phyloP scores from a whole-genome alignment of 768 basidiomycete genomes.

The Lactarius deliciosus region DNA sequence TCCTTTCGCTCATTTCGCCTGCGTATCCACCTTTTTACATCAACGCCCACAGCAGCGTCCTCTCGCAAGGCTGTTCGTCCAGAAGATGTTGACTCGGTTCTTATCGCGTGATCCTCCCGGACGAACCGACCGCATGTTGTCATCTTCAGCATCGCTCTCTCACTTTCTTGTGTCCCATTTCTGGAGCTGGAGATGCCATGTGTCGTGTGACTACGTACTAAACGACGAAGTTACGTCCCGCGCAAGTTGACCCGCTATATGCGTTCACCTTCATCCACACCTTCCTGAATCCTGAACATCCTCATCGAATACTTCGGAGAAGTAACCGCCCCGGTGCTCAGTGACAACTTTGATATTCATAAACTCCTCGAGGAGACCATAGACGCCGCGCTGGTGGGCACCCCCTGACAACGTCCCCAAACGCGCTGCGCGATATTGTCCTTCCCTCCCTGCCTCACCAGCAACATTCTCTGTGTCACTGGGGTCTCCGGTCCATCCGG shows the following conservation, averaged over 20 bases:
- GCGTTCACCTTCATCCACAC: constrained; percentile 62
- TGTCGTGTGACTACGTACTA: constrained; percentile 51
- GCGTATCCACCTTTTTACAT: constrained; percentile 86
- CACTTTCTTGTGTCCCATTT: constrained; percentile 73
- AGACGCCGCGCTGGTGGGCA: constrained; percentile 89
- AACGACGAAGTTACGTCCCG: constrained; percentile 10
- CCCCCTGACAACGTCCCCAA: constrained; percentile 86
- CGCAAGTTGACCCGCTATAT: constrained; percentile 79
- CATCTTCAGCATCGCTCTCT: constrained; percentile 78
- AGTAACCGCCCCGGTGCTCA: constrained; percentile 61
- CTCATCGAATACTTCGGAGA: constrained; percentile 84
- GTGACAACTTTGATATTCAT: constrained; percentile 71
- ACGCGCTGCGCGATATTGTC: constrained; percentile 92
- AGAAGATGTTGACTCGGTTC: constrained; percentile 68
- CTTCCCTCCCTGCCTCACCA: constrained; percentile 80
- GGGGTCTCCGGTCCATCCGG: constrained; percentile 44
- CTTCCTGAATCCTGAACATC: constrained; percentile 81
- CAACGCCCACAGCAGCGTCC: constrained; percentile 76
- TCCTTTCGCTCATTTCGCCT: constrained; percentile 75
- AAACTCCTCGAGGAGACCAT: constrained; percentile 97
- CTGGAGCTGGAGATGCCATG: constrained; percentile 53
- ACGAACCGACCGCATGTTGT: constrained; percentile 72
- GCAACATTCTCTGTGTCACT: constrained; percentile 46
- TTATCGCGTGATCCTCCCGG: constrained; percentile 43
- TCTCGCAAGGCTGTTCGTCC: constrained; percentile 53